Base-by-base conservation (phyloP, 1,139 yeast genomes). In the Kluyveromyces sp. region DNA sequence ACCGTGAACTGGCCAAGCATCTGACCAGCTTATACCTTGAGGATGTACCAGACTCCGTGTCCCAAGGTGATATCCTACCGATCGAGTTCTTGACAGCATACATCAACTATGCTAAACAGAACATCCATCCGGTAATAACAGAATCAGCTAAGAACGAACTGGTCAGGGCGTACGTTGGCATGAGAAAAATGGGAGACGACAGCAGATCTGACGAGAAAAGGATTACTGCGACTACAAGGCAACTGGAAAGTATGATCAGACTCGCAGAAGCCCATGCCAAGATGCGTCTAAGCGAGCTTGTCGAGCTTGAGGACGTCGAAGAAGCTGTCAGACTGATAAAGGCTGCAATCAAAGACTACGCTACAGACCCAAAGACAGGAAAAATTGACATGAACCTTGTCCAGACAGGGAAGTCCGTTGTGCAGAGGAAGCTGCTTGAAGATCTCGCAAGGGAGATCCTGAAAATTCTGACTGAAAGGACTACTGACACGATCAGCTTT, bases 141-240 rank as follows among this genome's bases (percentile, higher is more conserved):
- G 78, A 71, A 39, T 88, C 72, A 38, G 96, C 96, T 37, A 87
- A 88, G 60, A 78, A 75, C 44, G 96, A 85, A 63, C 74, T 92
- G 44, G 96, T 92, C n/a, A 75, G 79, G 53, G 79, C 87, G 0
- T 92, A 94, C 61, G 97, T 92, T 36, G 94, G 80, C 31, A 89
- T 92, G 96, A 75, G 99, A 57, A 84, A 83, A 60, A 68, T 88
- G 52, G 98, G 98, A 41, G 97, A 92, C 60, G 97, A 89, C 60
- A 77, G 84, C 11, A 73, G 96, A 49, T 71, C 89, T 1, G 73
- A 88, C 4, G 97, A 92, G 54, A 84, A 83, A 67, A 74, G 99
- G 56, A 86, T 92, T 53, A 92, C 99, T 1, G 99, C 99, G 3
- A 92, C 99, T 1, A 92, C 99, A 1, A 78, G 99, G 67, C 98